Conservation (phyloP, 2,329 filamentous ascomycete genomes). For the Microascus cirrosus region DNA sequence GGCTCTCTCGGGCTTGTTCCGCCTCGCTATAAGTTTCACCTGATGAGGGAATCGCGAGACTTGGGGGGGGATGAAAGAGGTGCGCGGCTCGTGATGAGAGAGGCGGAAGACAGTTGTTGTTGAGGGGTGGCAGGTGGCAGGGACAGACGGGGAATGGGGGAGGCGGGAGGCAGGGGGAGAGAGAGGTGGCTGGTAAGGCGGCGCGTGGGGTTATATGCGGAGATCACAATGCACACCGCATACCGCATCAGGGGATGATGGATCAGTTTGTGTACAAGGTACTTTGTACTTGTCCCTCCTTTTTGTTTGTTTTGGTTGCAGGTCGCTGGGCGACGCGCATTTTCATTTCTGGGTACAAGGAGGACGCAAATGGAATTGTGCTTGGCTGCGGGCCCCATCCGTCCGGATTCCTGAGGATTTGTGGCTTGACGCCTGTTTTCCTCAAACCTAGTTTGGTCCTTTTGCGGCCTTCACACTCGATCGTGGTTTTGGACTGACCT, state of each 20-base stretch:
- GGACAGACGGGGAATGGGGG: neutral
- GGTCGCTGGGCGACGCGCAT: no score
- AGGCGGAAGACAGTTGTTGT: neutral
- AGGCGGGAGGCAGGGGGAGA: neutral
- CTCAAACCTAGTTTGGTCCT: no score
- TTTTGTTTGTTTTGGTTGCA: neutral
- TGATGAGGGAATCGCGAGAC: neutral
- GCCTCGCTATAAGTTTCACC: neutral
- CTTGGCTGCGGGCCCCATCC: no score
- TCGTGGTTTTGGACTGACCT: no score
- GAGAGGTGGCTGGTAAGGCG: neutral
- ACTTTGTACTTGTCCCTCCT: neutral
- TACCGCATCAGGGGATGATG: no score
- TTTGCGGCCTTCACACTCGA: no score
- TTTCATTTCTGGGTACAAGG: no score
- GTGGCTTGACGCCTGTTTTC: no score
- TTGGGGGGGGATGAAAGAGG: neutral
- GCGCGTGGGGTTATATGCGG: neutral
- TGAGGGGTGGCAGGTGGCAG: neutral
- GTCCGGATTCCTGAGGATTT: no score
- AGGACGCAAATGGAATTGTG: no score
- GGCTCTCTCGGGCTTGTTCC: neutral
- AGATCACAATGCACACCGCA: neutral
- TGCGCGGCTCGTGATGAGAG: neutral
- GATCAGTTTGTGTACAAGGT: neutral